Evolutionary conservation across 192 early-diverging fungal genomes (phyloP), one percentile per base, ranked within the genome.

Genomic region (Coemansia sp.): DNA sequence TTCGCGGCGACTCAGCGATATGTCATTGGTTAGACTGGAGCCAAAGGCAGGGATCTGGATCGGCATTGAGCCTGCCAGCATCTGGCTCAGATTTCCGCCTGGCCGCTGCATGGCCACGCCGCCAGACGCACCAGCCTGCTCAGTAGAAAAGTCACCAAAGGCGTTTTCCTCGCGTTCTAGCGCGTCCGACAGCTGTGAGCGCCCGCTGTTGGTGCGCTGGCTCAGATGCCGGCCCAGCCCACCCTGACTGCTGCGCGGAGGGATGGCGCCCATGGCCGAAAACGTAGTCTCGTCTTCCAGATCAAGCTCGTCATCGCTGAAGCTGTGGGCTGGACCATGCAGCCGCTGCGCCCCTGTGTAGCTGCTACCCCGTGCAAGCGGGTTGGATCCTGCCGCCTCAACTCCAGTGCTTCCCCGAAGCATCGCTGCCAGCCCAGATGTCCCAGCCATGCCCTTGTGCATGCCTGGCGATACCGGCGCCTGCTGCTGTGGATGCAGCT

Each of bases 31-130:
- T 15, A 68, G 23, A 39, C 62, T 59, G 23, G 57, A 53, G 21
- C 61, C 63, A n/a, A 59, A 59, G 41, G 21, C 20, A 2, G 73
- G 73, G 33, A 77, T 77, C 68, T 77, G 62, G 35, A 65, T 65
- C 9, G 73, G 73, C 73, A 77, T 65, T 19, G 73, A 77, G 11
- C 73, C 73, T n/a, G 63, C 62, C 44, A 77, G 42, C 72, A 68
- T 57, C 19, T 68, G 71, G 40, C 61, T 59, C 46, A 66, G 51
- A 35, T 65, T 70, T 33, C 65, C 56, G 15, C 50, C 44, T 19
- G 37, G 30, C 31, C 30, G 28, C n/a, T 20, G 57, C 53, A 23
- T 53, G 1, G 6, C 2, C 5, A 42, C 40, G 40, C 41, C 33
- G 33, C 39, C 15, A 19, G 49, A 14, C 23, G 43, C 39, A 55